phyloP scores from a whole-genome alignment of 805 yeast species.

The Starmerella cellae region DNA sequence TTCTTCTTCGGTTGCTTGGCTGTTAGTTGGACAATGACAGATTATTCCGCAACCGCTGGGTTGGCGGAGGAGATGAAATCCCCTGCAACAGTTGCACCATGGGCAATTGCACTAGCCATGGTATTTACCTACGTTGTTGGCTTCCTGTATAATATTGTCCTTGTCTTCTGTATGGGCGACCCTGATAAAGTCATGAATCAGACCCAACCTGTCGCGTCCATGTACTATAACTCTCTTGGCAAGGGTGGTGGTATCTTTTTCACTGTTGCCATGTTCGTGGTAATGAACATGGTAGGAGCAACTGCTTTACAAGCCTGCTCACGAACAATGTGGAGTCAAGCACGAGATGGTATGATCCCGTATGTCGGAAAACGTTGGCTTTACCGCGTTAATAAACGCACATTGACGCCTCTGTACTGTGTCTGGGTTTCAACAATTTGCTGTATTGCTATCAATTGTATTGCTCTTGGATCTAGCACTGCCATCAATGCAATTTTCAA shows the following conservation, averaged over 20 bases:
- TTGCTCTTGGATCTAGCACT: conserved; percentile 46
- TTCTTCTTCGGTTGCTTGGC: conserved; percentile 39
- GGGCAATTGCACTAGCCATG: conserved; percentile 43
- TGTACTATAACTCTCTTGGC: conserved; percentile 50
- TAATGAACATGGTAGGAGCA: conserved; percentile 55
- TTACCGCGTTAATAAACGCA: conserved; percentile 36
- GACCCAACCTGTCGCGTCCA: conserved; percentile 49
- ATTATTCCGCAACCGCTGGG: conserved; percentile 65
- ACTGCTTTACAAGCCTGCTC: conserved; percentile 52
- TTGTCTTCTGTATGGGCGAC: conserved; percentile 26
- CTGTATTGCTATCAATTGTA: conserved; percentile 40
- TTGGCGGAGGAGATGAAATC: conserved; percentile 53
- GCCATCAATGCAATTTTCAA: conserved; percentile 62
- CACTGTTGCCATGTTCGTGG: conserved; percentile 44
- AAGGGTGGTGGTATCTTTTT: conserved; percentile 51
- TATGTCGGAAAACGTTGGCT: conserved; percentile 22
- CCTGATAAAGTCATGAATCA: conserved; percentile 18
- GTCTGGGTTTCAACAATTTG: conserved; percentile 39
- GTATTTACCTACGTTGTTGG: conserved; percentile 25
- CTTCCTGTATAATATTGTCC: conserved; percentile 25
- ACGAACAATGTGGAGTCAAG: conserved; percentile 63
- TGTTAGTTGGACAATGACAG: conserved; percentile 47
- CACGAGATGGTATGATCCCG: conserved; percentile 66
- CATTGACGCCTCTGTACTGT: conserved; percentile 53
- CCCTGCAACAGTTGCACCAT: conserved; percentile 44